A percentile compares a stretch with the other conserved stretches of the same genome.
phyloP scores from a whole-genome alignment of 2,329 filamentous ascomycete species.

The Fusarium cicatricum region DNA sequence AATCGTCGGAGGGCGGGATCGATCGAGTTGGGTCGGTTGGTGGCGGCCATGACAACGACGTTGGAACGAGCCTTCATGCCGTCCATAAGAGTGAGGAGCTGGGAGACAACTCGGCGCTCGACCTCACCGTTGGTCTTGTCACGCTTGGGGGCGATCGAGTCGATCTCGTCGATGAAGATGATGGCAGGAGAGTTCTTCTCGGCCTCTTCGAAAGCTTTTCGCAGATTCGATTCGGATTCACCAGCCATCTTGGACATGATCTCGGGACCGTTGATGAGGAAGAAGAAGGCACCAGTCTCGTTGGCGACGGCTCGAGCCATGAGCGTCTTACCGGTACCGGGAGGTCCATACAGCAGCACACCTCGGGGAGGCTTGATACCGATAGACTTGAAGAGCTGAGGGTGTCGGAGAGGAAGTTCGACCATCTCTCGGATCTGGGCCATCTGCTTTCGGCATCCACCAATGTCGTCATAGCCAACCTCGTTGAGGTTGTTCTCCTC shows the following conservation, averaged over 20 bases:
- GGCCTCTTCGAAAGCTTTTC: slow-evolving; percentile 99
- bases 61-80: slow-evolving; percentile 99
- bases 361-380: slow-evolving; percentile 99
- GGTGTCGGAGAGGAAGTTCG: slow-evolving; percentile 94
- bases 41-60: slow-evolving; percentile 98
- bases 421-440: slow-evolving; percentile 99
- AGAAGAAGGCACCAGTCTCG: slow-evolving; percentile 99
- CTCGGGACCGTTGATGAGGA: slow-evolving; percentile 98
- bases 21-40: slow-evolving; percentile 98
- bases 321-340: slow-evolving; percentile 98
- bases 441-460: slow-evolving; percentile 99
- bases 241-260: slow-evolving; percentile 99
- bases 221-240: slow-evolving; percentile 97
- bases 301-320: slow-evolving; percentile 99
- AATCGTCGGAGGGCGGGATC: slow-evolving; percentile 97
- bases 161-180: slow-evolving; percentile 99
- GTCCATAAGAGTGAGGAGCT: slow-evolving; percentile 97
- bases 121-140: slow-evolving; percentile 99
- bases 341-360: slow-evolving; percentile 95
- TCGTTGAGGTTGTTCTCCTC: slow-evolving; percentile 99
- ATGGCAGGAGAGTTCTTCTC: slow-evolving; percentile 99
- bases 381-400: slow-evolving; percentile 99
- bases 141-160: slow-evolving; percentile 98
- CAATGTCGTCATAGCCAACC: slow-evolving; percentile 98
- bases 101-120: slow-evolving; percentile 97